Conservation (phyloP, 768 basidiomycete species). For the Podaxis mareebaensis region DNA sequence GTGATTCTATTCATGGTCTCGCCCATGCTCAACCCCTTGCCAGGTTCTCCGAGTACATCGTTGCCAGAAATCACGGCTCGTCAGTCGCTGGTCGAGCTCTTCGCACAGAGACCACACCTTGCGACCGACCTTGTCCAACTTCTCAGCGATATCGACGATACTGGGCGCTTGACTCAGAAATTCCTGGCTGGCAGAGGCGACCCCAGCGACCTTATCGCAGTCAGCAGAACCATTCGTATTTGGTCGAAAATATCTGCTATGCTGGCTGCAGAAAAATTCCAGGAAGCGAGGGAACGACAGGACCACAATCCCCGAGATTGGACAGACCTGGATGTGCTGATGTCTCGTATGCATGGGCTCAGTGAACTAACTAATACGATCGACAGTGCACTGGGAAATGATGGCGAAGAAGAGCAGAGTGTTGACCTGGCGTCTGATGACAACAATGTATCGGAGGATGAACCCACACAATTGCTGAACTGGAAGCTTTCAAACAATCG, state of each 20-base stretch:
- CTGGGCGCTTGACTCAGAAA: constrained; percentile 73
- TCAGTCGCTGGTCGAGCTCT: constrained; percentile 77
- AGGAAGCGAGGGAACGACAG: constrained; percentile 42
- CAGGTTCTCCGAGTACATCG: constrained; percentile 81
- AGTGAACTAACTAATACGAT: constrained; percentile 58
- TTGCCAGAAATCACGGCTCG: constrained; percentile 68
- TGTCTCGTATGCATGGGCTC: constrained; percentile 54
- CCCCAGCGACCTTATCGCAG: constrained; percentile 60
- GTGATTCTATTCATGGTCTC: constrained; percentile 34
- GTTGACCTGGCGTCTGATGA: constrained; percentile 6
- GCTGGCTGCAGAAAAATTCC: constrained; percentile 54
- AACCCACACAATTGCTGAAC: neutral
- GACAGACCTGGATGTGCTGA: constrained; percentile 53
- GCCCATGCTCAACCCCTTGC: constrained; percentile 10
- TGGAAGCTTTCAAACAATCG: constrained; percentile 18
- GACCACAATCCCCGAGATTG: constrained; percentile 43
- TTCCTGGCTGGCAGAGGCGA: constrained; percentile 72
- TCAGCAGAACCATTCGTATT: constrained; percentile 59
- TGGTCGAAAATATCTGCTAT: constrained; percentile 58
- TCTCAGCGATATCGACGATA: constrained; percentile 65
- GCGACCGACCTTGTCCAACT: constrained; percentile 59
- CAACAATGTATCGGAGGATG: constrained; percentile 13
- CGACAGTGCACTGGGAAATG: constrained; percentile 41
- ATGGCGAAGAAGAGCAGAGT: constrained; percentile 13
- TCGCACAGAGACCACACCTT: constrained; percentile 60